Percentiles rank a stretch among this genome's conserved stretches.
Conservation (phyloP, 306 rosid species). For the Pachyrhizus erosus region DNA sequence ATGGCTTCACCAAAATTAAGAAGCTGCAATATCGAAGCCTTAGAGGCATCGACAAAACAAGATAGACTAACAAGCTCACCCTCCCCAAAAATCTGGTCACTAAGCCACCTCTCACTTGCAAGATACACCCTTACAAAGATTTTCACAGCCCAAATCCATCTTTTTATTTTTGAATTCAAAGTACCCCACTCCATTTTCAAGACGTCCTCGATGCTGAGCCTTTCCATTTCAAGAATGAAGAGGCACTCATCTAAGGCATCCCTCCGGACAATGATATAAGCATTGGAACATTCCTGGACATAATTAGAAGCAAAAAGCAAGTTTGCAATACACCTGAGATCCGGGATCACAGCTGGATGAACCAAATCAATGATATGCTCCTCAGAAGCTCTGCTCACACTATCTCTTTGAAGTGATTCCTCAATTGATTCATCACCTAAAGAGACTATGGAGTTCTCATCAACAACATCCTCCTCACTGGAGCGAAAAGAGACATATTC, state of each 20-base stretch:
- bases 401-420: constrained; percentile 65
- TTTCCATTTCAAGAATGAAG: constrained; percentile 80
- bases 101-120: constrained; percentile 80
- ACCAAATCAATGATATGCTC: constrained; percentile 74
- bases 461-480: constrained; percentile 65
- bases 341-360: constrained; percentile 66
- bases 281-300: constrained; percentile 76
- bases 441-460: constrained; percentile 71
- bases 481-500: constrained; percentile 81
- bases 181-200: constrained; percentile 74
- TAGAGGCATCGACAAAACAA: constrained; percentile 85
- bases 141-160: constrained; percentile 88
- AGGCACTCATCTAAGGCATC: constrained; percentile 91
- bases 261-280: constrained; percentile 67
- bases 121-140: constrained; percentile 85
- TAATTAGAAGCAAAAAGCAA: constrained; percentile 74
- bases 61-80: constrained; percentile 54
- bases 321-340: constrained; percentile 70
- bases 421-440: constrained; percentile 77
- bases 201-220: constrained; percentile 85
- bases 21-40: constrained; percentile 86
- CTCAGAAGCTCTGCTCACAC: constrained; percentile 65
- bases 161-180: constrained; percentile 78
- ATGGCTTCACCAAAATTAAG: constrained; percentile 91
- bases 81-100: constrained; percentile 78